phyloP scores from a whole-genome alignment of 208 protist genomes.

The Trypanosoma grayi region DNA sequence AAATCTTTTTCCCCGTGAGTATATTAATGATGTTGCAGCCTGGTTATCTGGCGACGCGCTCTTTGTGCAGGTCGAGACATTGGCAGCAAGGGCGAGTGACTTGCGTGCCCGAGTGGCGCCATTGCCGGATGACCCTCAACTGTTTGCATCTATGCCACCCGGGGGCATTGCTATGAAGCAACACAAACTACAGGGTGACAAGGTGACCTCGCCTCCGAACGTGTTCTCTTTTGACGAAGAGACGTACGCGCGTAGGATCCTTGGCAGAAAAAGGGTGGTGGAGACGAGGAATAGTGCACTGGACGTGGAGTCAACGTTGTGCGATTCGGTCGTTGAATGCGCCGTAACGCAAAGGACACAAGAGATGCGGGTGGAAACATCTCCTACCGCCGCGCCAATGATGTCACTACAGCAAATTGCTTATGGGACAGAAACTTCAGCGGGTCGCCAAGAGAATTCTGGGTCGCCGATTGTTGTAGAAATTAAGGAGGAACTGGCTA shows the following conservation, averaged over 20 bases:
- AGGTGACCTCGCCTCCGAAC: background rate
- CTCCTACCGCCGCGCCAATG: background rate
- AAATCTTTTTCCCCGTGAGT: background rate
- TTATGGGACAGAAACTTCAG: background rate
- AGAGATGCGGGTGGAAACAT: background rate
- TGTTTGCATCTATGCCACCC: background rate
- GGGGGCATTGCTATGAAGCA: background rate
- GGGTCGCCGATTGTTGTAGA: slow-evolving; percentile 8
- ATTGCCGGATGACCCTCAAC: background rate
- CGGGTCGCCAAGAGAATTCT: background rate
- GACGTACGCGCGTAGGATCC: background rate
- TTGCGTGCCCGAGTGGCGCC: background rate
- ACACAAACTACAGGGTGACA: no score
- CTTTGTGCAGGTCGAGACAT: slow-evolving; percentile 10
- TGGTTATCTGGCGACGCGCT: slow-evolving; percentile 1
- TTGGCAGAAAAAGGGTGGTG: background rate
- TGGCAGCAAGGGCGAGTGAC: background rate
- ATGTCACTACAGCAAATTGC: slow-evolving; percentile 6
- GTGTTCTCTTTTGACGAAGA: background rate
- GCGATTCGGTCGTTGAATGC: no score
- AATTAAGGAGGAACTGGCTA: background rate
- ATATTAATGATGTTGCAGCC: background rate
- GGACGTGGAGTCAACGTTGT: background rate
- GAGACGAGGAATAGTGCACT: background rate
- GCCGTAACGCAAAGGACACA: no score